Evolutionary conservation across 805 yeast species (phyloP), one percentile per base, ranked within the genome.

Genomic region (Candida loeiensis): DNA sequence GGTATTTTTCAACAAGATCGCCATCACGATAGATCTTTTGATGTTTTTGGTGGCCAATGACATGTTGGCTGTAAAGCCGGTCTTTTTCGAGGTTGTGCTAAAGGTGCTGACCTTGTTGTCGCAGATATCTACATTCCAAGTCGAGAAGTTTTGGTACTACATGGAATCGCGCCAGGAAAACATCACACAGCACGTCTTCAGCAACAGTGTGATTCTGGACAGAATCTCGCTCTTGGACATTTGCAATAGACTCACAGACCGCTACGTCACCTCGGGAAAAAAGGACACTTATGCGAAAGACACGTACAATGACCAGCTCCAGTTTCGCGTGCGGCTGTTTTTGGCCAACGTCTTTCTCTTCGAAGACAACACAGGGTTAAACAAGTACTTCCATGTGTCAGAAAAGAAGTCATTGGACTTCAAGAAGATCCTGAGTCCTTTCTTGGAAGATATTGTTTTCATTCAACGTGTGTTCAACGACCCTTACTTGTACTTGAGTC

Each of bases 341-440:
- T 50, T 66, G 16, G 50, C 69, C 14, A 56, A 54, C 22, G 39
- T 66, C 12, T 56, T 69, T 36, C 49, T 57, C 12, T 53, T 67
- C 29, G 74, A 69, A 36, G 74, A 69, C 42, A 68, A 64, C 47
- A 69, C 74, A 3, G 74, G 74, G 1, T 55, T 69, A 39, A 69
- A 69, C 47, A 66, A 66, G 50, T 63, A 63, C 44, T 67, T 66
- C 41, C 47, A 55, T 17, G 34, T 51, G 1, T 58, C 73, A 9
- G 57, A 60, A 36, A 46, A 66, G 29, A 47, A 41, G 9, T 46
- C 49, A 6, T 48, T 54, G 7, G 63, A 59, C 34, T 50, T 60
- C 20, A 41, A 48, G 1, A 48, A 55, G 18, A 46, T 46, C 14
- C 45, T 38, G 16, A 45, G 53, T n/a, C 53, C 52, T 15, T 59